Evolutionary conservation across 225 moss, liverwort and hornwort genomes (phyloP).

Genomic region (Antitrichia curtipendula): DNA sequence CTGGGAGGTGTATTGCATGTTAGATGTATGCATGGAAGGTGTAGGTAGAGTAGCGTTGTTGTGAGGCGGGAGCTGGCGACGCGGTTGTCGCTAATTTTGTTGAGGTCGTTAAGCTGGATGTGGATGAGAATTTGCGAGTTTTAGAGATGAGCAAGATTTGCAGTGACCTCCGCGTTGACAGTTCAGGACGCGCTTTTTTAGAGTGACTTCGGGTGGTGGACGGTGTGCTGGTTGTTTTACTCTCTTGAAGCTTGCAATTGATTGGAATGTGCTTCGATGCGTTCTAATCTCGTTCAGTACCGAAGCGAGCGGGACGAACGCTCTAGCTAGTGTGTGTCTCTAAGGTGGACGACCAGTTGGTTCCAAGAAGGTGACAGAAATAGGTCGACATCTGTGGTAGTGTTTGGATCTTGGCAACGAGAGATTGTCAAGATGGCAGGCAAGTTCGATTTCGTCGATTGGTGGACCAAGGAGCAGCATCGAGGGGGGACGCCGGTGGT

Average conservation of each 20-base stretch:
- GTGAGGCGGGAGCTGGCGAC: background rate
- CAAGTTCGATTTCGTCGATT: constrained; percentile 85
- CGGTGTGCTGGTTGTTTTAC: background rate
- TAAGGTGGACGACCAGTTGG: background rate
- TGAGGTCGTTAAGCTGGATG: background rate
- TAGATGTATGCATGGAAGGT: background rate
- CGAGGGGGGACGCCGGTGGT: constrained; percentile 79
- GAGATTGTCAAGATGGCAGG: constrained; percentile 74
- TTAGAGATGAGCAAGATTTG: background rate
- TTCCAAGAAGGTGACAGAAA: constrained; percentile 15
- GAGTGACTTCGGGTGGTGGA: background rate
- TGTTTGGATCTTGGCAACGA: constrained; percentile 34
- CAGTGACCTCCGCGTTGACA: background rate
- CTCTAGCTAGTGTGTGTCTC: background rate
- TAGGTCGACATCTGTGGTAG: constrained; percentile 17
- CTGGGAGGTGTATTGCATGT: background rate
- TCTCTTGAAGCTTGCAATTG: background rate
- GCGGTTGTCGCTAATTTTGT: background rate
- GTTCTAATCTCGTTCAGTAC: background rate
- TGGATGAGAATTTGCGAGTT: background rate
- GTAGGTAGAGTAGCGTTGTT: background rate
- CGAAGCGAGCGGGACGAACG: background rate
- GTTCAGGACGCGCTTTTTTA: background rate
- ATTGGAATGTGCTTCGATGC: background rate
- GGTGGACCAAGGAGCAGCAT: constrained; percentile 93